Conservation (phyloP, 768 basidiomycete genomes). For the Termitomyces titanicus region DNA sequence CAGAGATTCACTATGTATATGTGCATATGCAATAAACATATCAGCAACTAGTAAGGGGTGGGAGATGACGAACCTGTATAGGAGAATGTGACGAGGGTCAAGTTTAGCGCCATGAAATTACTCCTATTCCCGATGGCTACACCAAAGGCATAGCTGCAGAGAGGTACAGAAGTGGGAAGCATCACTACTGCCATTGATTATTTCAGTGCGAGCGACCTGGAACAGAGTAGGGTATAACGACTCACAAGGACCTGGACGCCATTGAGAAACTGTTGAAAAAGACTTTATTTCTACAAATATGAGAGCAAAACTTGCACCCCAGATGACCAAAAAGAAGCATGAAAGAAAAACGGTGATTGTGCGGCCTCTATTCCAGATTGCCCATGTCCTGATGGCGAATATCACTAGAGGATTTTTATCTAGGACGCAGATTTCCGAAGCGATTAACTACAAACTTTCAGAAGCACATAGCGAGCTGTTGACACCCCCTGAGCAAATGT, state of each 20-base stretch:
- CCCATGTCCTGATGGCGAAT: conserved; percentile 7
- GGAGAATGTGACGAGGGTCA: no score
- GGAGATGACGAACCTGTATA: not conserved
- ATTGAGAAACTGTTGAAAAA: not conserved
- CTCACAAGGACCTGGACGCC: not conserved
- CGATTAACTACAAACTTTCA: not conserved
- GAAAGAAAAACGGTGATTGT: not conserved
- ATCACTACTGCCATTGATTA: no score
- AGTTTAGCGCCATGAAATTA: no score
- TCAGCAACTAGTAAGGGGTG: not conserved
- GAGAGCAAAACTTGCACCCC: not conserved
- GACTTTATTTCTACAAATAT: not conserved
- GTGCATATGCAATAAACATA: conserved; percentile 1
- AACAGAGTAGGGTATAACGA: not conserved
- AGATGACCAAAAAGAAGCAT: not conserved
- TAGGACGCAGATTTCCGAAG: not conserved
- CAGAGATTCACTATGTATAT: not conserved
- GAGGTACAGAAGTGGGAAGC: no score
- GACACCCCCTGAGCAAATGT: not conserved
- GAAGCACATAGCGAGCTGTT: not conserved
- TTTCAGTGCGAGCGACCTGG: not conserved
- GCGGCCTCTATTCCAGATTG: conserved; percentile 2
- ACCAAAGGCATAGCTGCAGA: no score
- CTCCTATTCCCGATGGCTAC: no score
- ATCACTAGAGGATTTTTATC: not conserved